A percentile compares a stretch with the other conserved stretches of the same genome.
Evolutionary conservation across 2,329 filamentous ascomycete genomes (phyloP).

Genomic region (Neoascochyta sp.): DNA sequence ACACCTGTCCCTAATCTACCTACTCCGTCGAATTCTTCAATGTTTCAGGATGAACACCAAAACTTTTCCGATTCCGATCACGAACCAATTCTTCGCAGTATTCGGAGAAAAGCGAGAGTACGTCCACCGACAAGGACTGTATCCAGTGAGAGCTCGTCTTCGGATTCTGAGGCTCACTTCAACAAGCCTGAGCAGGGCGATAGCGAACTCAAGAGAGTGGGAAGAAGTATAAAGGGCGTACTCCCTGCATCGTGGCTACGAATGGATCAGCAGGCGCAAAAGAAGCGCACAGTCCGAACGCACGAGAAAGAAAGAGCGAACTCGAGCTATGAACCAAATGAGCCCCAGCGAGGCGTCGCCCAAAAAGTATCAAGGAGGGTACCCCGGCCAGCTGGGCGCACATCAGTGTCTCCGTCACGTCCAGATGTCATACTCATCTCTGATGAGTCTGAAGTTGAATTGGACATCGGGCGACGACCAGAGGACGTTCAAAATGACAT

Average conservation of each 20-base stretch:
- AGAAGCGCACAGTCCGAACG: too few relatives aligned
- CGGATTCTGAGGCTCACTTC: constrained; percentile 14
- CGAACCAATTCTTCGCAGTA: constrained; percentile 15
- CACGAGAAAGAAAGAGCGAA: too few relatives aligned
- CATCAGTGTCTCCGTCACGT: constrained; percentile 5
- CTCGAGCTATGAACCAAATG: too few relatives aligned
- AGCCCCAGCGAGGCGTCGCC: constrained; percentile 34
- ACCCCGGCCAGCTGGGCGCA: constrained; percentile 1
- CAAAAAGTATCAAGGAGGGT: constrained; percentile 20
- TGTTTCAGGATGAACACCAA: constrained; percentile 17
- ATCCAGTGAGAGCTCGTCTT: constrained; percentile 19
- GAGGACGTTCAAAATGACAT: constrained; percentile 16
- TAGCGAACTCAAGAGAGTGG: constrained; percentile 32
- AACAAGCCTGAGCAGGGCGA: constrained; percentile 32
- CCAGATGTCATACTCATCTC: constrained; percentile 29
- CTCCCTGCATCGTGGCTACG: constrained; percentile 50
- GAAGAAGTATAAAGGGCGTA: constrained; percentile 47
- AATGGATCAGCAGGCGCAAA: constrained; percentile 42
- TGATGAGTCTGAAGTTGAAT: constrained; percentile 31
- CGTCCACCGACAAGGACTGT: constrained; percentile 14
- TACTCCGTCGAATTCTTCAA: constrained; percentile 34
- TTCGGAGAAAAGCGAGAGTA: constrained; percentile 10
- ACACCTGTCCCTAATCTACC: too few relatives aligned
- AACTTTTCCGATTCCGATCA: constrained; percentile 17
- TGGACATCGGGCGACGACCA: constrained; percentile 2